Conservation (phyloP, 331 rosid genomes). For the Dryas integrifolia region DNA sequence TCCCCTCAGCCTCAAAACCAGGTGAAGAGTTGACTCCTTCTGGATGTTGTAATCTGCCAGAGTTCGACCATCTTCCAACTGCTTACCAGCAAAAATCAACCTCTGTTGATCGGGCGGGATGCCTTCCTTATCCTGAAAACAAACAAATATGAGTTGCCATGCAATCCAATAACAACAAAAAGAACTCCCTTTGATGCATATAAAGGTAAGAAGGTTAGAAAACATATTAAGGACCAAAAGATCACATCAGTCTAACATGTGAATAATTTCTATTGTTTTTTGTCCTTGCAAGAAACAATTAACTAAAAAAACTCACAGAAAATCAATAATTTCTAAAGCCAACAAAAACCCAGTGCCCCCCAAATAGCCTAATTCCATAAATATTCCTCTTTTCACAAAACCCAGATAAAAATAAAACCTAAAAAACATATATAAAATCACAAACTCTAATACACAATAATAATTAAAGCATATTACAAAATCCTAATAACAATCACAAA, state of each 20-base stretch:
- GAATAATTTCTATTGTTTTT: background rate
- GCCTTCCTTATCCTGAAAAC: conserved; percentile 42
- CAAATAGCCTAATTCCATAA: background rate
- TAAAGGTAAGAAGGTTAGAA: background rate
- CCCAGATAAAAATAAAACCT: background rate
- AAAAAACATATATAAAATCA: background rate
- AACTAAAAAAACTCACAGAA: background rate
- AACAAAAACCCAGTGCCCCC: background rate
- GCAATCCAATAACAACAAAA: background rate
- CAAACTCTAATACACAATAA: background rate
- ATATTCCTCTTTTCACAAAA: background rate
- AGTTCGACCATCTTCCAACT: conserved; percentile 31
- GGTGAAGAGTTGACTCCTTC: conserved; percentile 30
- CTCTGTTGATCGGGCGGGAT: conserved; percentile 31
- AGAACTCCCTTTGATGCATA: background rate
- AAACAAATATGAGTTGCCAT: background rate
- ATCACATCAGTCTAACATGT: background rate
- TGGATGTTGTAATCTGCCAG: conserved; percentile 31
- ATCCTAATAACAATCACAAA: background rate
- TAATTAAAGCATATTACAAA: background rate
- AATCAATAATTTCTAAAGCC: background rate
- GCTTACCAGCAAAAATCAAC: conserved; percentile 30
- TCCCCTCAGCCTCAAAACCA: conserved; percentile 26
- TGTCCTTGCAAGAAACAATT: background rate
- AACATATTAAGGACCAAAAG: background rate